A percentile compares a stretch with the other conserved stretches of the same genome.
These are phyloP conservation scores for Plasmodium fragile DNA, from an alignment of 169 alveolate species.

Conservation along the genomic window DNA sequence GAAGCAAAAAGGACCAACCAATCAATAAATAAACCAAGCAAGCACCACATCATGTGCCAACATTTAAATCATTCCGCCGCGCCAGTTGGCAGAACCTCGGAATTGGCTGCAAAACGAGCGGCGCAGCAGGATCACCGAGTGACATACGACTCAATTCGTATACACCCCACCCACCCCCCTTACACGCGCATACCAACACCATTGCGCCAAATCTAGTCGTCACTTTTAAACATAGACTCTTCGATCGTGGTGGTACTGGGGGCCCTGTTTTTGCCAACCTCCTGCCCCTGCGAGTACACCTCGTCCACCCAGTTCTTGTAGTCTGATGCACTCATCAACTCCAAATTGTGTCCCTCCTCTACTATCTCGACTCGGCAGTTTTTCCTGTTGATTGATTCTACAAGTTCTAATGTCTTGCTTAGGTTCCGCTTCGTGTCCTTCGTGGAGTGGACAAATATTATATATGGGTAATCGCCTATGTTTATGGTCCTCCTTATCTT, in stretches of 20 bases:
- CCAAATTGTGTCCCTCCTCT: conserved; percentile 21
- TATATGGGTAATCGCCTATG: conserved; percentile 35
- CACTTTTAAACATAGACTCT: background rate
- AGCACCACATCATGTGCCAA: background rate
- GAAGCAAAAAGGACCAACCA: background rate
- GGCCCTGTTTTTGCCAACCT: background rate
- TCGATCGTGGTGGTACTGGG: background rate
- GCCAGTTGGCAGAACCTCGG: background rate
- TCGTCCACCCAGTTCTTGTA: conserved; percentile 62
- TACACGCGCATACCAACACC: background rate
- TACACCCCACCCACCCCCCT: background rate
- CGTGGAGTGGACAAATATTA: conserved; percentile 54
- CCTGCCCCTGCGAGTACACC: conserved; percentile 1
- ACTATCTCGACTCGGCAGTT: conserved; percentile 60
- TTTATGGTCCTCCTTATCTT: conserved; percentile 6
- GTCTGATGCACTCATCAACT: conserved; percentile 10
- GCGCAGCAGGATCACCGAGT: background rate
- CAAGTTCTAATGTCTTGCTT: conserved; percentile 11
- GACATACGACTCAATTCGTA: background rate
- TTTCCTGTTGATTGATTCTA: conserved; percentile 28
- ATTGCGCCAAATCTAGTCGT: background rate
- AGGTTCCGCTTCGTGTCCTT: conserved; percentile 19
- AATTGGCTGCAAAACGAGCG: background rate
- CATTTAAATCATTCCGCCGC: background rate
- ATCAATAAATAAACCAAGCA: too few species aligned